Base-by-base conservation (phyloP, 495 filamentous ascomycete genomes). In the Xylaria cubensis region DNA sequence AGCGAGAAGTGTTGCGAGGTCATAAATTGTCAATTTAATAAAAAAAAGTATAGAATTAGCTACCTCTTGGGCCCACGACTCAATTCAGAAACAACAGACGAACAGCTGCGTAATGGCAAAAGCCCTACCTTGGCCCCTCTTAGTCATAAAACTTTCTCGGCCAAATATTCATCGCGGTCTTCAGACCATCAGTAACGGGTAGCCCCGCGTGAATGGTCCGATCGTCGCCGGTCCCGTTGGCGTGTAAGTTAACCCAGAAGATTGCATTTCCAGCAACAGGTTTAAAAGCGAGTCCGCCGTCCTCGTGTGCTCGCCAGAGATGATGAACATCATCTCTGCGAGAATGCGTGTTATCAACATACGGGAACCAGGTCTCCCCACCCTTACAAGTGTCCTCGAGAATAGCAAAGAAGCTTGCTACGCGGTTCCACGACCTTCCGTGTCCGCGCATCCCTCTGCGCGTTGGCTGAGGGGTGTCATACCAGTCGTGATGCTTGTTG, bases 121-220 rank as follows among this genome's bases (percentile, higher is more conserved):
- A 61, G 58, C 34, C 8, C 32, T 34, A 7, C 34, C 29, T 9
- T 17, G 10, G 7, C 3, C 1, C n/a, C 34, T n/a, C 59, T 67
- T 13, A 72, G 41, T 72, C 70, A 9, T 72, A 72, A 41, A 72
- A 86, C 39, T 80, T 81, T 56, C 83, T 76, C 13, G 84, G 84
- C 87, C 86, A 89, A 70, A 89, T 87, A 77, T 89, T 88, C 85
- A 88, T 86, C 4, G 86, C 86, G 21, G 84, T 84, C 80, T 88
- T 89, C 63, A 76, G 59, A 3, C 86, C 87, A 2, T 74, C 78
- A 53, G 73, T 79, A 19, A 89, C 74, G 2, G 86, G 85, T 51
- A 88, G 72, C 1, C 86, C 86, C 5, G 86, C 86, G 72, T 88
- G 87, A 58, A 82, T 75, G 6, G 83, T 86, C 56, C 84, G 79